Evolutionary conservation across 1,284 basidiomycete species (phyloP).

Genomic region (Agaricales sp.): DNA sequence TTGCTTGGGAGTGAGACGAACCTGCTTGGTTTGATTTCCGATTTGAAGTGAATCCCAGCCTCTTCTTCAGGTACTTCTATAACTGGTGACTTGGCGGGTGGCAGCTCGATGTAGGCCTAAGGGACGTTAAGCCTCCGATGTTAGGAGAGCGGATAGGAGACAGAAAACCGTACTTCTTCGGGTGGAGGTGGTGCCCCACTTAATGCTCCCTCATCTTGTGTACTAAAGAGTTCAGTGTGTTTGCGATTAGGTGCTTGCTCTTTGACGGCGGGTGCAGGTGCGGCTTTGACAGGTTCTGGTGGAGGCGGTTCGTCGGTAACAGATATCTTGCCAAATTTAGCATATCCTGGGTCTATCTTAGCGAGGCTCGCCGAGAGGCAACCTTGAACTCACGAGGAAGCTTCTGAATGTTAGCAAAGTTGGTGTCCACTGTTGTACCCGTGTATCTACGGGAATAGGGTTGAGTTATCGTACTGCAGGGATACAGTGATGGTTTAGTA

Average conservation of each 20-base stretch:
- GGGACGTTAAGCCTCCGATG: slow-evolving; percentile 6
- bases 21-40: slow-evolving; percentile 37
- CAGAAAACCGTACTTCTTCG: not conserved
- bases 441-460: slow-evolving; percentile 36
- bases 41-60: slow-evolving; percentile 21
- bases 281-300: not conserved
- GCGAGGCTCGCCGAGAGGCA: not conserved
- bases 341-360: slow-evolving; percentile 16
- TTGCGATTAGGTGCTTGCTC: not conserved
- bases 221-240: not conserved
- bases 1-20: slow-evolving; percentile 13
- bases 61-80: slow-evolving; percentile 16
- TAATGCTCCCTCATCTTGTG: not conserved
- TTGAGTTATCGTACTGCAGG: slow-evolving; percentile 9
- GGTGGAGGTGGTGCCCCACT: slow-evolving; percentile 27
- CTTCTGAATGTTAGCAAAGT: slow-evolving; percentile 59
- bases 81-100: slow-evolving; percentile 7
- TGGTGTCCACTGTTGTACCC: slow-evolving; percentile 62
- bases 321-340: slow-evolving; percentile 22
- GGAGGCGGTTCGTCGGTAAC: slow-evolving; percentile 4
- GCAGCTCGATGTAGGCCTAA: slow-evolving; percentile 3
- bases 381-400: slow-evolving; percentile 40
- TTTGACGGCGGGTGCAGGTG: not conserved
- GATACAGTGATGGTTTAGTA: slow-evolving; percentile 4
- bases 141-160: not conserved